A percentile compares a stretch with the other conserved stretches of the same genome.
Evolutionary conservation across 129 eudicot genomes (phyloP).

Genomic region (Helianthus annuus): HanXRQr2.0-SUNRISE NC_035448.2:183894517-183895016

Average conservation of each 20-base stretch:
- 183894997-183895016: conserved; percentile 24
- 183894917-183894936: conserved; percentile 31
- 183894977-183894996: conserved; percentile 20
- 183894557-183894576: neutral
- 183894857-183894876: conserved; percentile 16
- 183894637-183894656: neutral
- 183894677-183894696: neutral
- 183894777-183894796: neutral
- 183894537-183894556: neutral
- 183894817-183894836: conserved; percentile 46
- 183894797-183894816: neutral
- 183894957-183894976: conserved; percentile 24
- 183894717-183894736: neutral
- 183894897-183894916: conserved; percentile 30
- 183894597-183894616: neutral
- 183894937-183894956: conserved; percentile 18
- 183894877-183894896: conserved; percentile 12
- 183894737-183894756: conserved; percentile 3
- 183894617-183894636: neutral
- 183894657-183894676: neutral
- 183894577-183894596: neutral
- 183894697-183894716: neutral
- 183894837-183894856: conserved; percentile 39
- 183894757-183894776: neutral
- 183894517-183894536: neutral